Evolutionary conservation across 2,329 filamentous ascomycete genomes (phyloP), one percentile per base, ranked within the genome.

Genomic region (Neocatenulostroma microsporum): DNA sequence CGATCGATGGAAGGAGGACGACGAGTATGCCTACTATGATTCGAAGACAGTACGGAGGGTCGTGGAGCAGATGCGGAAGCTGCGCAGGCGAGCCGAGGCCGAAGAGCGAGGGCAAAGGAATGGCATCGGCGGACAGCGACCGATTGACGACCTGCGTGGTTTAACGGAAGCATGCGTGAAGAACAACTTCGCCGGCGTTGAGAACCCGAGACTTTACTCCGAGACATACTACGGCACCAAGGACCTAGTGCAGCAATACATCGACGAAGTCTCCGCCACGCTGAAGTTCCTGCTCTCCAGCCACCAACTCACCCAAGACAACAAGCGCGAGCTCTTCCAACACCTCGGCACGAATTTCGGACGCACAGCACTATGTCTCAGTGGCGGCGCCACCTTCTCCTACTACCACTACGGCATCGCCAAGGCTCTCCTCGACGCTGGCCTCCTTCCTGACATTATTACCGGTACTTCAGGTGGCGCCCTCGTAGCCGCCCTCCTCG

Each of bases 181-280:
- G 72, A 94, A 88, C 62, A 96, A 98, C 57, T 98, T 96, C 62
- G 86, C 85, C 13, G 91, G 91, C 0, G 80, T 94, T 11, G 91
- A 98, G 61, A 96, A 94, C 53, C 79, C 89, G 8, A 76, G 86
- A 37, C 66, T 98, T n/a, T 98, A 98, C 60, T 94, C 85, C 53
- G 88, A 96, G 64, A 94, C 89, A 3, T 98, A 98, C 58, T 94
- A 87, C 51, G 91, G 91, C 21, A 96, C 91, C n/a, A 98, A 98
- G 62, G 78, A 91, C 43, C 63, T 95, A 46, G 84, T 94, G 20
- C 91, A 96, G 62, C 79, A 80, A 37, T 96, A 89, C 55, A 68
- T 94, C 29, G 85, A 95, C 43, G 88, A 96, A 63, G 80, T 83
- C 32, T 79, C 83, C 67, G 72, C 62, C 2, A 73, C 72, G 20